Evolutionary conservation across 1,284 basidiomycete genomes (phyloP).

Genomic region (Sanghuangporus sanghuang): DNA sequence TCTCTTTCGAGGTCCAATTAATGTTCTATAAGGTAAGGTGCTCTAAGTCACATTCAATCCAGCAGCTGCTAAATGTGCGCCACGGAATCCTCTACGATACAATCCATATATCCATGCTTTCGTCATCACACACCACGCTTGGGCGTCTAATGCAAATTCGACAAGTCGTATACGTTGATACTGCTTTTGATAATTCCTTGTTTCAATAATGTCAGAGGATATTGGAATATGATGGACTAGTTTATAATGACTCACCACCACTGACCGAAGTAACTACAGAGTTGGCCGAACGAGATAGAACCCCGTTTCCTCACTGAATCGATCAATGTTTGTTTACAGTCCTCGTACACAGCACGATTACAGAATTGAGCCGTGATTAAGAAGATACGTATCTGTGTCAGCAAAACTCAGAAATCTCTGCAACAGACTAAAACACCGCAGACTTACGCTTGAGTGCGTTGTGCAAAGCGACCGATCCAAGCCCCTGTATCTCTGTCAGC

Average conservation of each 20-base stretch:
- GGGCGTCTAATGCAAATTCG: slow-evolving; percentile 64
- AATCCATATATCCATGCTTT: slow-evolving; percentile 66
- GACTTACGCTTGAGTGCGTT: slow-evolving; percentile 62
- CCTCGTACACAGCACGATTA: slow-evolving; percentile 77
- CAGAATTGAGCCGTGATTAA: slow-evolving; percentile 92
- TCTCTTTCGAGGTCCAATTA: neutral
- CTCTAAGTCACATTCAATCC: slow-evolving; percentile 41
- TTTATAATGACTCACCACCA: slow-evolving; percentile 56
- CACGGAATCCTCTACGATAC: slow-evolving; percentile 47
- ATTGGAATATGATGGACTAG: neutral
- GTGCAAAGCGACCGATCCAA: slow-evolving; percentile 69
- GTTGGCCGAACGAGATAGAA: slow-evolving; percentile 44
- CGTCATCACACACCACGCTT: slow-evolving; percentile 55
- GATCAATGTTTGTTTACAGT: slow-evolving; percentile 58
- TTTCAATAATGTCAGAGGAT: neutral
- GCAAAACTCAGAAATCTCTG: neutral
- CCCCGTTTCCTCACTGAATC: slow-evolving; percentile 45
- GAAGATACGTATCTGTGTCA: slow-evolving; percentile 71
- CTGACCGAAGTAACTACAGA: slow-evolving; percentile 49
- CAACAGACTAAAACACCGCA: neutral
- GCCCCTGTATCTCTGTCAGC: slow-evolving; percentile 37
- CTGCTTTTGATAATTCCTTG: slow-evolving; percentile 52
- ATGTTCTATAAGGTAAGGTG: neutral
- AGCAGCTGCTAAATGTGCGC: slow-evolving; percentile 65
- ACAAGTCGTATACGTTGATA: slow-evolving; percentile 47